Base-by-base conservation (phyloP, 2,329 filamentous ascomycete genomes). In the Dothideomycetes sp. region DNA sequence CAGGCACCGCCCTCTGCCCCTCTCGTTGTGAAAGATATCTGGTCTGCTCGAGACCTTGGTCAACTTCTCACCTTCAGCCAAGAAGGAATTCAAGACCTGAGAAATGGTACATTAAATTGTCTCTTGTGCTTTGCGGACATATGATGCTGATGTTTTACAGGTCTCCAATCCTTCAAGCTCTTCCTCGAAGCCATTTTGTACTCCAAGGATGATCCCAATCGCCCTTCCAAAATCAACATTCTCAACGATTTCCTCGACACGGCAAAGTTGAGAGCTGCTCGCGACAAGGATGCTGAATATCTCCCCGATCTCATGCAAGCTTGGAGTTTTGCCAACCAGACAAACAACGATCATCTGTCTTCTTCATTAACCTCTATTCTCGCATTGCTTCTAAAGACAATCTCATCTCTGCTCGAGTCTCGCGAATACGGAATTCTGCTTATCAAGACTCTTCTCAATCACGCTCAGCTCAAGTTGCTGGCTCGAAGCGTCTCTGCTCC, bases 271-370 rank as follows among this genome's bases (percentile, higher is more conserved):
- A 60, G 61, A 45, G 62, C 60, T 36, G 56, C 60, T 13, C 65
- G 67, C 22, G 75, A 78, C 25, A 72, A 75, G 38, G 69, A 75
- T 39, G 67, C 74, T 5, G 68, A 80, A 17, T 85, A 80, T 51
- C 73, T 96, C 20, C 65, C 73, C 2, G 85, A 94, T 52, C 65
- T 96, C 27, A 83, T 93, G 63, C 83, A 93, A 52, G 86, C 80
- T 45, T 96, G 89, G 89, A 79, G 78, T 33, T 87, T 84, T 64
- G 87, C 84, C 4, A 78, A 78, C 20, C 80, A 84, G 57, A 77
- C 78, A 49, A 85, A 84, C 56, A 82, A 88, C 51, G 87, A 94
- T 44, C 75, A 78, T 41, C 68, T 95, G 45, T 73, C 91, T 56
- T 89, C 87, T 1, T 76, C 84, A 6, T 78, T 91, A 3, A 79